Evolutionary conservation across 352 stramenopile species (phyloP), one percentile per base, ranked within the genome.

Genomic region (Globisporangium takayamanum): DNA sequence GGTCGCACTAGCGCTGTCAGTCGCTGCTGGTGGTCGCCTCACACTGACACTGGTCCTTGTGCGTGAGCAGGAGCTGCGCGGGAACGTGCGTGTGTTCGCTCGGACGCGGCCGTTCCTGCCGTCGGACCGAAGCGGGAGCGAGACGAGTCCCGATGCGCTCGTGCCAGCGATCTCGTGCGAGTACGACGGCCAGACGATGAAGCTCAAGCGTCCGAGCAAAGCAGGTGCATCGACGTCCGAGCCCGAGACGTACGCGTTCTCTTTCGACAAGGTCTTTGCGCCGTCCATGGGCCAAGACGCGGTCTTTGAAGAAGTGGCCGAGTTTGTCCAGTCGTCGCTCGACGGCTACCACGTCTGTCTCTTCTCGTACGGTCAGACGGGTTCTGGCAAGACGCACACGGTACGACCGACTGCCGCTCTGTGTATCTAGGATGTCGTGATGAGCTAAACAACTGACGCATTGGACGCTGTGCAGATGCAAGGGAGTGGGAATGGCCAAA

Each of bases 41-140:
- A 2, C 33, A 30, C 39, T 15, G 6, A n/a, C 53, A 47, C 6
- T 47, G 10, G 1, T 7, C n/a, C 45, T 25, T 15, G 25, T 42
- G 15, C 6, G 25, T 22, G 22, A 11, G 16, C 81, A 99, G 86
- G 97, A 99, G 68, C 76, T 99, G 25, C 87, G 97, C 51, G 98
- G 97, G 56, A 99, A 99, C 63, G 96, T 99, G 53, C 86, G 98
- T 53, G 97, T 99, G 2, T 99, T 97, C 73, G 95, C 91, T 1
- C 80, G 96, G 58, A 96, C 98, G 48, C 79, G 95, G 15, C 95
- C 95, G 11, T 92, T 97, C 63, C 63, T 97, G 11, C 77, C 85
- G 16, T 88, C 80, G 1, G 92, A 97, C 60, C 68, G 68, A 52
- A 39, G 8, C 33, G 72, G 64, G 33, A 64, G 96, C 51, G 52